Evolutionary conservation across 768 basidiomycete genomes (phyloP).

Genomic region (Tulasnella sp.): DNA sequence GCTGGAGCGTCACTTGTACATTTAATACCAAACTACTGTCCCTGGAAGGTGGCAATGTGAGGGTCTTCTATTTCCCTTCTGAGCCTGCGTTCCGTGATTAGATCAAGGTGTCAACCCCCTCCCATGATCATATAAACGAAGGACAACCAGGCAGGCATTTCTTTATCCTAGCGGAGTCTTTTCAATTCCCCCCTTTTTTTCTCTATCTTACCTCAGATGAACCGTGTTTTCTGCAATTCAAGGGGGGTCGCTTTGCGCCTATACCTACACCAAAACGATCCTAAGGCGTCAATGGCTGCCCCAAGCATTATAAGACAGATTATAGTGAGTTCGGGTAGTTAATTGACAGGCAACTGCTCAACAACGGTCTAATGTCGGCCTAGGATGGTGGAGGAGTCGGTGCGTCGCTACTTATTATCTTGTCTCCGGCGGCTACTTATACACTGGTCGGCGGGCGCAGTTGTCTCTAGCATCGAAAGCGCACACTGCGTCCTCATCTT

Average conservation of each 20-base stretch:
- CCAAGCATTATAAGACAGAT: background rate
- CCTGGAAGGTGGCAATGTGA: background rate
- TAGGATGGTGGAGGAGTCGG: background rate
- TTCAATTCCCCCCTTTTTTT: background rate
- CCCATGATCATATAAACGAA: background rate
- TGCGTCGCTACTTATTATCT: background rate
- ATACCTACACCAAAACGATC: background rate
- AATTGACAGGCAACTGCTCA: background rate
- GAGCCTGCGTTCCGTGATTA: background rate
- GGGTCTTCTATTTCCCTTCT: background rate
- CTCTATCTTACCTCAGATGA: background rate
- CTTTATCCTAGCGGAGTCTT: background rate
- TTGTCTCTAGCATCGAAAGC: background rate
- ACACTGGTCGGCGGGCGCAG: background rate
- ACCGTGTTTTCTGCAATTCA: background rate
- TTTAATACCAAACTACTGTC: background rate
- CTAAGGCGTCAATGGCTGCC: background rate
- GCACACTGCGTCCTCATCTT: background rate
- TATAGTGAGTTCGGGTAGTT: background rate
- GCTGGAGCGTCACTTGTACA: background rate
- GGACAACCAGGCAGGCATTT: background rate
- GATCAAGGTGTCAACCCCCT: constrained; percentile 6
- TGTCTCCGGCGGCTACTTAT: background rate
- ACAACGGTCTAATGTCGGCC: background rate
- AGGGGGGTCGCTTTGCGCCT: background rate